Evolutionary conservation across 2,329 filamentous ascomycete species (phyloP), one percentile per base, ranked within the genome.

Genomic region (Fusarium veterinarium): DNA sequence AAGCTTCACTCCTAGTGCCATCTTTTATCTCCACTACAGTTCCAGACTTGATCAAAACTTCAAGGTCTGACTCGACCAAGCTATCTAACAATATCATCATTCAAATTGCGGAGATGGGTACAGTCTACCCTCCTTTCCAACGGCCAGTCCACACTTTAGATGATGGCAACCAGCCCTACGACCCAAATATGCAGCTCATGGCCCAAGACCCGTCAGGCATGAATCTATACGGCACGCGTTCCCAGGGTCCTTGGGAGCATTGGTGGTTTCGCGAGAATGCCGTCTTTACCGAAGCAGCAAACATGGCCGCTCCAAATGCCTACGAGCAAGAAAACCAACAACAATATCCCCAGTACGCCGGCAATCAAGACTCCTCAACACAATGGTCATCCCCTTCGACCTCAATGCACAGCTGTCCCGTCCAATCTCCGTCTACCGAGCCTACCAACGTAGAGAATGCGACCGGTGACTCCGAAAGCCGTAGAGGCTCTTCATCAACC

Each of bases 311-410:
- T 1, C n/a, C 17, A 2, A 41, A 9, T 6, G 1, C 19, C 11
- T 53, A 25, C 13, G 13, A 28, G 12, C 63, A 44, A 16, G 33
- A 63, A 8, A 16, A 35, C 3, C 31, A 23, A 1, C 52, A 38
- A 13, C 28, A 16, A 20, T 10, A n/a, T 9, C 1, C 14, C 6
- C 10, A 28, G 1, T 57, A 33, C 7, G 13, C 6, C 9, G 31
- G 31, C 28, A 23, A 46, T 4, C 17, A 13, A 1, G 45, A 40
- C 3, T 5, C 7, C 0, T 5, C 17, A 4, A 20, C 3, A 1
- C 62, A 60, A 37, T 48, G 46, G 46, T 4, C 11, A 14, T 53
- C 62, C 1, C 25, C 41, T 12, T 17, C 25, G 1, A 33, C 25
- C 5, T 30, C 53, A 5, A 13, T 9, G 4, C 13, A 23, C 10